Evolutionary conservation across 1,284 basidiomycete species (phyloP).

Genomic region (Irpex sp.): DNA sequence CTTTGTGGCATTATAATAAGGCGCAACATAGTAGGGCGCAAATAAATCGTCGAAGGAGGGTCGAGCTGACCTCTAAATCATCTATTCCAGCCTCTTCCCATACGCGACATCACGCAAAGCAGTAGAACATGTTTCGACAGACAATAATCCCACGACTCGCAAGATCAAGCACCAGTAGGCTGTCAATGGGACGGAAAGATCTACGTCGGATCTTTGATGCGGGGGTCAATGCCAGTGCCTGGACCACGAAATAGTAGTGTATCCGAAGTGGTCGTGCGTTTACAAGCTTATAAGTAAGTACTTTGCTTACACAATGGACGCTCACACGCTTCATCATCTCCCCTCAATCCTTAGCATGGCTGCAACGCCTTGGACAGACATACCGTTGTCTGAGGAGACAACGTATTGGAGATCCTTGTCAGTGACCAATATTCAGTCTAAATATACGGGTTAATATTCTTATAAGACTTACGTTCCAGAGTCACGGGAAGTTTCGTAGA

Average conservation of each 20-base stretch:
- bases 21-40: too few species aligned
- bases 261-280: background rate
- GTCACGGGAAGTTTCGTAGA: background rate
- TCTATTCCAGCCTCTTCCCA: too few species aligned
- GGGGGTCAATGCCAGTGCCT: background rate
- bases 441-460: too few species aligned
- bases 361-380: background rate
- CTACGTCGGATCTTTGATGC: background rate
- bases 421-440: background rate
- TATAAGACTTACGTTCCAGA: background rate
- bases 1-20: too few species aligned
- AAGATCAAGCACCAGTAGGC: too few species aligned
- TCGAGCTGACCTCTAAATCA: too few species aligned
- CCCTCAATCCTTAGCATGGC: background rate
- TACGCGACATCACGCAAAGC: too few species aligned
- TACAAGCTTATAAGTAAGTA: background rate
- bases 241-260: background rate
- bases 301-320: background rate
- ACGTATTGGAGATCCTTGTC: background rate
- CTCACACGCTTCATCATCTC: background rate
- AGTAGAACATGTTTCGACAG: too few species aligned
- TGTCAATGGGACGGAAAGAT: background rate
- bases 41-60: too few species aligned
- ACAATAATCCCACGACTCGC: too few species aligned
- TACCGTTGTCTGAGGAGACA: background rate